Conservation (phyloP, 495 filamentous ascomycete genomes). For the Podospora pseudocomata region DNA sequence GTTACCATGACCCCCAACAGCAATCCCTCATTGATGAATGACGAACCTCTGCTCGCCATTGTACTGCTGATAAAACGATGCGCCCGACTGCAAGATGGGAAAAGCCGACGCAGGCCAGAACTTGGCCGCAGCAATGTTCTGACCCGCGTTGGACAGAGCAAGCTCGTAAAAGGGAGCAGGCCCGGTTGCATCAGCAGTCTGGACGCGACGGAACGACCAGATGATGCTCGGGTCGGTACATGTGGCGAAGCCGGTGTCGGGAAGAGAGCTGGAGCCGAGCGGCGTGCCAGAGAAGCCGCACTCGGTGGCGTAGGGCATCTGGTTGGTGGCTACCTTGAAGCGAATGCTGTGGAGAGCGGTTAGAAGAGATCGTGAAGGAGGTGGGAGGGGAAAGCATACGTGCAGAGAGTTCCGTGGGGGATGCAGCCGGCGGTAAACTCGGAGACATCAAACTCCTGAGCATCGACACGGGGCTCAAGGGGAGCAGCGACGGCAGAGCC, state of each 20-base stretch:
- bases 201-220: slow-evolving; percentile 24
- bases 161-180: slow-evolving; percentile 20
- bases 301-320: slow-evolving; percentile 21
- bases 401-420: slow-evolving; percentile 31
- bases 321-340: slow-evolving; percentile 26
- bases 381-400: slow-evolving; percentile 13
- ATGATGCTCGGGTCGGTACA: slow-evolving; percentile 19
- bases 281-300: slow-evolving; percentile 20
- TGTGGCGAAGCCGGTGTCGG: slow-evolving; percentile 20
- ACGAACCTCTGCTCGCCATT: slow-evolving; percentile 18
- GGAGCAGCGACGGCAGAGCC: slow-evolving; percentile 22
- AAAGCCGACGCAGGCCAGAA: slow-evolving; percentile 20
- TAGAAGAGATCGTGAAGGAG: background rate
- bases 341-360: slow-evolving; percentile 14
- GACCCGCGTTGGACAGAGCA: slow-evolving; percentile 19
- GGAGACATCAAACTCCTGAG: slow-evolving; percentile 26
- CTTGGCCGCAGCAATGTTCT: slow-evolving; percentile 20
- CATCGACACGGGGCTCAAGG: slow-evolving; percentile 22
- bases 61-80: slow-evolving; percentile 19
- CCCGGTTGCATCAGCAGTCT: background rate
- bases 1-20: no score
- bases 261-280: slow-evolving; percentile 17
- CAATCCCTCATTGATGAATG: background rate
- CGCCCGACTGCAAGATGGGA: slow-evolving; percentile 17
- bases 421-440: slow-evolving; percentile 31